These are phyloP conservation scores for Neolentinus lepideus DNA, from an alignment of 1,284 basidiomycete genomes.

Conservation along the genomic window DNA sequence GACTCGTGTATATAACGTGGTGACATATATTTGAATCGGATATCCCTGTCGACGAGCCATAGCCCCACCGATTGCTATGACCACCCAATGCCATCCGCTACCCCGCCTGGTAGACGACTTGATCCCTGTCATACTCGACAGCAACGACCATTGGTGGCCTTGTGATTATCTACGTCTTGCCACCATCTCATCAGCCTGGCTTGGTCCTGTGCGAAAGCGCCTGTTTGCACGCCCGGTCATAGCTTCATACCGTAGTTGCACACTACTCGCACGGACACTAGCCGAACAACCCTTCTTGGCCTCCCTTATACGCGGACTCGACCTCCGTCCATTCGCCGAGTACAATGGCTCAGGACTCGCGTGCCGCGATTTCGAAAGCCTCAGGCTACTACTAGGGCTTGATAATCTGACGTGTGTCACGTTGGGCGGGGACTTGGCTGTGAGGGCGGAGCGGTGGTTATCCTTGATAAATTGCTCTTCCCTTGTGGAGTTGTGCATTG, in stretches of 20 bases:
- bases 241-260: constrained; percentile 32
- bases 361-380: constrained; percentile 24
- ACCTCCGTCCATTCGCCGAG: constrained; percentile 29
- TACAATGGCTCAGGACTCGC: constrained; percentile 11
- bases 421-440: constrained; percentile 39
- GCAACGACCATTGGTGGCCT: constrained; percentile 45
- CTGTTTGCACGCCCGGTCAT: constrained; percentile 39
- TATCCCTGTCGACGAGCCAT: not conserved
- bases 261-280: constrained; percentile 35
- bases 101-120: constrained; percentile 40
- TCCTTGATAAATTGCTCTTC: constrained; percentile 29
- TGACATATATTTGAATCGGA: not conserved
- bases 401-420: constrained; percentile 31
- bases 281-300: constrained; percentile 26
- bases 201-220: constrained; percentile 32
- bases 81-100: not conserved
- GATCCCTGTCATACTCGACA: constrained; percentile 43
- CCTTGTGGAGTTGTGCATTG: constrained; percentile 36
- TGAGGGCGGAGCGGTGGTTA: constrained; percentile 39
- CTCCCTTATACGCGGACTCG: constrained; percentile 32
- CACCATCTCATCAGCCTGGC: constrained; percentile 39
- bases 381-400: constrained; percentile 35
- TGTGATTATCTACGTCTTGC: constrained; percentile 40
- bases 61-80: not conserved
- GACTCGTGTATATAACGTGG: not conserved